These are phyloP conservation scores for Magnaporthiopsis rhizophila DNA, from an alignment of 2,329 filamentous ascomycete genomes.

Conservation along the genomic window DNA sequence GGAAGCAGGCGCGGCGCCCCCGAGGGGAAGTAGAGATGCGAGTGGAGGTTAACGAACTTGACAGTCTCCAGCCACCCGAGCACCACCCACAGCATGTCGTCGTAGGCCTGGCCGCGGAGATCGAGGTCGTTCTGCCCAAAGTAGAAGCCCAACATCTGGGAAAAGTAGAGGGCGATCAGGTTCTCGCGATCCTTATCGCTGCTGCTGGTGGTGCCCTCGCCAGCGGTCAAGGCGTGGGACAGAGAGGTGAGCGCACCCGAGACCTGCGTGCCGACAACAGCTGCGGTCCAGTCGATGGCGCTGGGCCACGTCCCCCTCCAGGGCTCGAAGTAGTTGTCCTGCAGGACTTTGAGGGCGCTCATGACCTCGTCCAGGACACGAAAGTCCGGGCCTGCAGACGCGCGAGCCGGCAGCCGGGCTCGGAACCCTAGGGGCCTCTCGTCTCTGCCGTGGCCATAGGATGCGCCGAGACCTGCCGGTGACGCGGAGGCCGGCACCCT, in stretches of 20 bases:
- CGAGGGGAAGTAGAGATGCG: conserved; percentile 47
- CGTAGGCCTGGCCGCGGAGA: conserved; percentile 69
- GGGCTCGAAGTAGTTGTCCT: conserved; percentile 67
- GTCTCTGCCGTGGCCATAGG: not conserved
- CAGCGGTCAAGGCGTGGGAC: conserved; percentile 45
- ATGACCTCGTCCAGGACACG: conserved; percentile 41
- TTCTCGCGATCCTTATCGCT: conserved; percentile 57
- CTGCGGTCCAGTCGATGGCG: conserved; percentile 89
- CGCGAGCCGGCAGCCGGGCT: not conserved
- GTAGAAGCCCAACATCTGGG: conserved; percentile 69
- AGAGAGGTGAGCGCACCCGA: conserved; percentile 66
- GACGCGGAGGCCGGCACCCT: not conserved
- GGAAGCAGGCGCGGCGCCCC: conserved; percentile 12
- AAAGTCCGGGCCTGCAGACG: not conserved
- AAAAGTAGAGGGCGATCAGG: conserved; percentile 74
- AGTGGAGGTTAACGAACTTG: conserved; percentile 67
- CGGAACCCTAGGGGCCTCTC: not conserved
- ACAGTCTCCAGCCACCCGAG: conserved; percentile 82
- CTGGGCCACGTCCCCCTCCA: conserved; percentile 77
- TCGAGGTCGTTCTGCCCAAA: conserved; percentile 76
- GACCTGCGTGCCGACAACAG: conserved; percentile 73
- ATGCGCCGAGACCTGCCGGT: not conserved
- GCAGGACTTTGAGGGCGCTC: conserved; percentile 64
- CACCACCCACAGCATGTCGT: conserved; percentile 94
- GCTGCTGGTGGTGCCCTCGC: conserved; percentile 18